These are phyloP conservation scores for Candida nitratophila DNA, from an alignment of 805 yeast species.

Conservation along the genomic window DNA sequence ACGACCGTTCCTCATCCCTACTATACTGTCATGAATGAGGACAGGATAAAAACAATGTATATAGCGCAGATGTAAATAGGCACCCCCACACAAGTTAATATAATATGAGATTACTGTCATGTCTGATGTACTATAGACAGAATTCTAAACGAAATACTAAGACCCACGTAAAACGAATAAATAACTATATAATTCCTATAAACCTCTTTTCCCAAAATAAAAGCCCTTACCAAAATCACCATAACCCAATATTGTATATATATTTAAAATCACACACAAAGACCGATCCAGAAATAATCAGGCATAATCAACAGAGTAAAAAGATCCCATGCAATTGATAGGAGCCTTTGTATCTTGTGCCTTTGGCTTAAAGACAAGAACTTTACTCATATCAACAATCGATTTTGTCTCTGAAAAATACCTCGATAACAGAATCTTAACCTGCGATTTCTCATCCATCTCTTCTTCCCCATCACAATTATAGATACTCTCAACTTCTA, in stretches of 20 bases:
- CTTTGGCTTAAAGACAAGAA: conserved; percentile 15
- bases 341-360: conserved; percentile 5
- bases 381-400: conserved; percentile 15
- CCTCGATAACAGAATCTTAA: conserved; percentile 11
- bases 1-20: too few relatives aligned
- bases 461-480: not conserved
- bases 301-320: conserved; percentile 17
- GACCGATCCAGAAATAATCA: conserved; percentile 1
- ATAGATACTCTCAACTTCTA: conserved; percentile 1
- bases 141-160: too few relatives aligned
- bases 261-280: too few relatives aligned
- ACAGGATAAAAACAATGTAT: too few relatives aligned
- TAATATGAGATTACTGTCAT: too few relatives aligned
- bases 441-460: conserved; percentile 6
- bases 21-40: too few relatives aligned
- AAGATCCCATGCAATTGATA: conserved; percentile 13
- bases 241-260: too few relatives aligned
- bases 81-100: not conserved
- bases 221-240: too few relatives aligned
- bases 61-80: not conserved
- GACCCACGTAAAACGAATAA: too few relatives aligned
- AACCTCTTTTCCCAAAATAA: too few relatives aligned
- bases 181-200: too few relatives aligned
- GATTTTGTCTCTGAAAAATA: conserved; percentile 19
- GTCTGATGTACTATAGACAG: too few relatives aligned